Evolutionary conservation across 2,329 filamentous ascomycete species (phyloP), one percentile per base, ranked within the genome.

Genomic region (Aspergillus pseudotamarii): DNA sequence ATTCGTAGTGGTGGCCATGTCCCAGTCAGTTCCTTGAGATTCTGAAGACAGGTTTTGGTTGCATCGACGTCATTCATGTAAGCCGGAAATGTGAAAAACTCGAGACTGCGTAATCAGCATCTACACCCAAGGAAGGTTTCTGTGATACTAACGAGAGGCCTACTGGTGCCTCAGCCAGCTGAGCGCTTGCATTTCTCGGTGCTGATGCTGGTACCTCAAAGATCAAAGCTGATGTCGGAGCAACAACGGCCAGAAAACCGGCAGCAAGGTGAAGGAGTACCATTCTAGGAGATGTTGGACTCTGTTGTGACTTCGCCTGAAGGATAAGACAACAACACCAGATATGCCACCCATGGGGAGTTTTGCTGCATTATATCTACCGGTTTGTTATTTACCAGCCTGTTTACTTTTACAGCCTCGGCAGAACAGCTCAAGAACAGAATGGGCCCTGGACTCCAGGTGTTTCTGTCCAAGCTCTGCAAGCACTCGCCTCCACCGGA

Each of bases 21-120:
- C 2, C 84, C 85, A 0, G 80, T 83, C 55, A 86, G 63, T 14
- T 80, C 75, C 64, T 81, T 80, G 67, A 85, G 80, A 67, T 86
- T 86, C 28, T 80, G 71, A 6, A 87, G 75, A 64, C 85, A 87
- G 66, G 82, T 80, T 0, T 73, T 76, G 0, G 84, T 87, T 1
- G 82, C 77, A 0, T 78, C 79, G 16, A 87, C 82, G 64, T 85
- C 82, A 19, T 77, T 81, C 65, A 86, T 81, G 70, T 87, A 87
- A 0, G 77, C 80, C 0, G 85, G 85, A 58, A 85, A 87, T 0
- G 83, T 78, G 65, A 87, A 87, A 73, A 87, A 87, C 58, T 87
- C 84, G 59, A 85, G 81, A 1, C 82, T 84, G 43, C 0, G 28
- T 30, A 14, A 32, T 51, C n/a, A 8, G 14, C 19, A 34, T n/a